Evolutionary conservation across 306 rosid species (phyloP).

Genomic region (Cucurbita argyrosperma): DNA sequence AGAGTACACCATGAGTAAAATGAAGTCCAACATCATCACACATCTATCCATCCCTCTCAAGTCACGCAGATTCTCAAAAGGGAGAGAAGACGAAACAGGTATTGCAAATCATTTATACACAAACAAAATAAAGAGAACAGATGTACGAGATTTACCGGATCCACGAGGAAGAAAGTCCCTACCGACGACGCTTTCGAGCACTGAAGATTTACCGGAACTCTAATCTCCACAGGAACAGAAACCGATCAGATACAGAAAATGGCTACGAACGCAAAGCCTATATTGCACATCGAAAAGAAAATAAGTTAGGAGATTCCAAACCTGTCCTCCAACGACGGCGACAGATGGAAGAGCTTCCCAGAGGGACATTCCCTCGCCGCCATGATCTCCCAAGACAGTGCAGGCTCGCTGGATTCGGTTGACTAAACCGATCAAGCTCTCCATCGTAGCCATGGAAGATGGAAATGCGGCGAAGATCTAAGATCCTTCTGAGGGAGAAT

Average conservation of each 20-base stretch:
- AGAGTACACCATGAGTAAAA: not conserved
- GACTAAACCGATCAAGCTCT: slow-evolving; percentile 97
- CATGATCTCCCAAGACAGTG: slow-evolving; percentile 87
- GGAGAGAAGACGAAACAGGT: not conserved
- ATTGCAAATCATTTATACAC: not conserved
- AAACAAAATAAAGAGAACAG: not conserved
- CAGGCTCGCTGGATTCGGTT: slow-evolving; percentile 93
- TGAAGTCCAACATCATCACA: not conserved
- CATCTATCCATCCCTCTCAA: not conserved
- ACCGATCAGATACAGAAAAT: not conserved
- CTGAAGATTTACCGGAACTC: slow-evolving; percentile 98
- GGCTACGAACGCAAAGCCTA: not conserved
- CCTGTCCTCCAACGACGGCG: slow-evolving; percentile 99
- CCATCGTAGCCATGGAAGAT: slow-evolving; percentile 76
- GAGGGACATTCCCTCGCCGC: slow-evolving; percentile 95
- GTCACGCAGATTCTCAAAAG: not conserved
- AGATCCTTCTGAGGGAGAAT: not conserved
- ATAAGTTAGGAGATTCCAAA: not conserved
- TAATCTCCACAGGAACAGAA: slow-evolving; percentile 6
- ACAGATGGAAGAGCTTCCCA: slow-evolving; percentile 99
- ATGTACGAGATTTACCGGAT: slow-evolving; percentile 41
- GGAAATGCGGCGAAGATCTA: slow-evolving; percentile 3
- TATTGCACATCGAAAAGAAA: not conserved
- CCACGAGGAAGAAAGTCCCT: slow-evolving; percentile 99
- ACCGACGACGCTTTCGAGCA: slow-evolving; percentile 93